Evolutionary conservation across 2,329 filamentous ascomycete genomes (phyloP).

Genomic region (Fusarium foetens): DNA sequence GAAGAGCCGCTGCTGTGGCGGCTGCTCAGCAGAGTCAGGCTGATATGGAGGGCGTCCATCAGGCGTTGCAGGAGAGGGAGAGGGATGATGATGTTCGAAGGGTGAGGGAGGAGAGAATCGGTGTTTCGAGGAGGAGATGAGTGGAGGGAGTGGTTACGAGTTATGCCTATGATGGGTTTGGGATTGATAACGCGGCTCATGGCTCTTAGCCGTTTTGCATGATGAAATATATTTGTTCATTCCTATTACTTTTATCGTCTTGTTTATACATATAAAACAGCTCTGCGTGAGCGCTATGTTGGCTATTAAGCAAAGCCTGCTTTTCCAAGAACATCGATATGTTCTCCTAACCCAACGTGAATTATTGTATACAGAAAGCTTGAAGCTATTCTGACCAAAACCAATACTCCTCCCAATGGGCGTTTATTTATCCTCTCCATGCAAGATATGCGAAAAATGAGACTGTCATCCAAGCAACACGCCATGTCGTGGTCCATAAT

Average conservation of each 20-base stretch:
- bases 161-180: not conserved
- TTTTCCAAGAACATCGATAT: constrained; percentile 1
- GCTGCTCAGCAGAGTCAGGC: constrained; percentile 32
- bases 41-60: constrained; percentile 46
- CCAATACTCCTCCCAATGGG: not conserved
- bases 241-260: constrained; percentile 23
- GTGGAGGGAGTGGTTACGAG: not conserved
- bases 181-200: not conserved
- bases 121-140: constrained; percentile 44
- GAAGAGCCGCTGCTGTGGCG: constrained; percentile 40
- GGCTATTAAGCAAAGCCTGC: constrained; percentile 11
- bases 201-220: not conserved
- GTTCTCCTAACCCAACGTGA: not conserved
- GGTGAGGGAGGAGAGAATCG: constrained; percentile 54
- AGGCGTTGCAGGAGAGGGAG: constrained; percentile 40
- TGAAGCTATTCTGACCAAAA: not conserved
- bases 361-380: constrained; percentile 19
- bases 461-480: constrained; percentile 71
- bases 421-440: constrained; percentile 59
- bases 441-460: constrained; percentile 74
- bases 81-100: constrained; percentile 45
- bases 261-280: constrained; percentile 28
- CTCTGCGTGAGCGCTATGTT: constrained; percentile 23
- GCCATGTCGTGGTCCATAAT: constrained; percentile 68
- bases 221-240: constrained; percentile 5